Conservation (phyloP, 331 rosid genomes). For the Rosa hybrid region DNA sequence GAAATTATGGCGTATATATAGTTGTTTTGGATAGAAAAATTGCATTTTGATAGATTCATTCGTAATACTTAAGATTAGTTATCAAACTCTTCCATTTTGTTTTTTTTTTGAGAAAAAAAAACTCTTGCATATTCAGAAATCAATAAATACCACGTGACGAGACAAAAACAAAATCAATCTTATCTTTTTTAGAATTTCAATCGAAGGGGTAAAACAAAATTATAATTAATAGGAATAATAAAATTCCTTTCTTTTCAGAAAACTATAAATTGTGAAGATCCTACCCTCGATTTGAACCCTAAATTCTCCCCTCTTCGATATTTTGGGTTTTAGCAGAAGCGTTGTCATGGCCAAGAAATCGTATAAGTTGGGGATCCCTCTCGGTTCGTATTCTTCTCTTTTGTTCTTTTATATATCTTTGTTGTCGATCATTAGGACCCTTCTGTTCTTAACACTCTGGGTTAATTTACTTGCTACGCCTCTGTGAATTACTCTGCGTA, state of each 20-base stretch:
- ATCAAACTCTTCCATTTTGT: too few relatives aligned
- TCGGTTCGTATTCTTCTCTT: slow-evolving; percentile 50
- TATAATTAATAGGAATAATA: too few relatives aligned
- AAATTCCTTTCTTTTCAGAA: background rate
- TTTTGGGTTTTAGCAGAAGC: slow-evolving; percentile 34
- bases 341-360: slow-evolving; percentile 66
- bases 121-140: too few relatives aligned
- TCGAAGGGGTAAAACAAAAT: background rate
- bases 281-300: slow-evolving; percentile 32
- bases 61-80: too few relatives aligned
- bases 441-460: background rate
- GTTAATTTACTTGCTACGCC: background rate
- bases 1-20: too few relatives aligned
- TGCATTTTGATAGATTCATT: too few relatives aligned
- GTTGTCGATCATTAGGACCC: background rate
- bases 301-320: background rate
- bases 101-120: too few relatives aligned
- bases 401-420: background rate
- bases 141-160: too few relatives aligned
- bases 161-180: too few relatives aligned
- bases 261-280: background rate
- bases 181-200: background rate
- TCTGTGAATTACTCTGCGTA: background rate
- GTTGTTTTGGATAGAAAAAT: too few relatives aligned
- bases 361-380: slow-evolving; percentile 78